Evolutionary conservation across 345 rosid species (phyloP), one percentile per base, ranked within the genome.

Genomic region (Durio zibethinus): DNA sequence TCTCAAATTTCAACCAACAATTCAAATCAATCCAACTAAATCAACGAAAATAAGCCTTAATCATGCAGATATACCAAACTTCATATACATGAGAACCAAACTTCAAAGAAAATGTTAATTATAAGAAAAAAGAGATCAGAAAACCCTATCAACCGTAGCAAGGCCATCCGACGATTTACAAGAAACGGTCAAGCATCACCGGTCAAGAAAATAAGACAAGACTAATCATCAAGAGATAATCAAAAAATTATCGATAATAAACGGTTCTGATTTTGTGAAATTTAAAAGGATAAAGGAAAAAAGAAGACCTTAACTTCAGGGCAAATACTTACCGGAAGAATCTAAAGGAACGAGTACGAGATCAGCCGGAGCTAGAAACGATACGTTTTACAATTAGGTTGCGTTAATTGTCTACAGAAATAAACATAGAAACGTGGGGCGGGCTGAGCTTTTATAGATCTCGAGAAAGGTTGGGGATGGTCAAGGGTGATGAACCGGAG

Each of bases 271-370:
- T 73, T 73, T 57, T 54, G 21, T 50, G 54, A 56, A 52, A 33
- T 18, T 20, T 2, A 72, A 10, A 72, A 52, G 21, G 14, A 12
- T 59, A 4, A 23, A 48, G 38, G 21, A 9, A 75, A 4, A 18
- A 38, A 47, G 18, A 25, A 56, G 15, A 16, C 9, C 16, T 29
- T 45, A 45, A 75, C 82, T 77, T 38, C 72, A 11, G 48, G 33
- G n/a, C 85, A 59, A 54, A 42, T 10, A 52, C 48, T 43, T 59
- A 80, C 18, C 38, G 73, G 77, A 43, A 75, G 79, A 76, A 87
- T 87, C 88, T 53, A 65, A 31, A 69, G 54, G 27, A 40, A 38
- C 1, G 65, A 74, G 29, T 31, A 31, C 1, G 45, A 65, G 45
- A 61, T 20, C 23, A 31, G 27, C 5, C 74, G 65, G 77, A 45